These are phyloP conservation scores for Candida sp. DNA, from an alignment of 1,139 yeast genomes.

Conservation along the genomic window DNA sequence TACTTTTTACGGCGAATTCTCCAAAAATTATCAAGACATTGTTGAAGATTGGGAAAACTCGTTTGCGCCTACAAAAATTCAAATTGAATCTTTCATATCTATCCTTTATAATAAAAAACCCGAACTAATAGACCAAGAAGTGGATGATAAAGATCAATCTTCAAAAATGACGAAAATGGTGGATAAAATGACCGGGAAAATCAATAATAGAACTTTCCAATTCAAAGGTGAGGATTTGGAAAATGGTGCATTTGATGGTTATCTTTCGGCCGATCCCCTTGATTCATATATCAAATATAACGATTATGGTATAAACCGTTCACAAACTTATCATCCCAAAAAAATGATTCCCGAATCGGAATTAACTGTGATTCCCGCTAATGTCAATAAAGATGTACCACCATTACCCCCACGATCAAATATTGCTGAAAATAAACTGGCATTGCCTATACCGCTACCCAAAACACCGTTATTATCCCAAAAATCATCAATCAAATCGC, in stretches of 20 bases:
- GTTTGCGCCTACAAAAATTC: constrained; percentile 27
- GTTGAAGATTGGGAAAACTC: constrained; percentile 32
- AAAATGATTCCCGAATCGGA: constrained; percentile 18
- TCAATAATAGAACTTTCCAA: constrained; percentile 19
- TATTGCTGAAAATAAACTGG: constrained; percentile 12
- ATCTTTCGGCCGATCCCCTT: constrained; percentile 32
- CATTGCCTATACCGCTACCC: constrained; percentile 5
- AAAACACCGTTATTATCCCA: not conserved
- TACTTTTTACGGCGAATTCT: constrained; percentile 35
- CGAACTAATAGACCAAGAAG: constrained; percentile 25
- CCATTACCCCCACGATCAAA: constrained; percentile 31
- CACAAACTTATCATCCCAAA: constrained; percentile 31
- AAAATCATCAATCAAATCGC: not conserved
- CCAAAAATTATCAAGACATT: constrained; percentile 18
- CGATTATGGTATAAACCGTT: constrained; percentile 21
- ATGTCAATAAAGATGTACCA: constrained; percentile 12
- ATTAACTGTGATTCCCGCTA: constrained; percentile 12
- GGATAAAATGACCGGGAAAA: constrained; percentile 21
- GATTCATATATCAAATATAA: constrained; percentile 26
- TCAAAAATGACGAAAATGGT: constrained; percentile 22
- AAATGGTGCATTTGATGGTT: constrained; percentile 31
- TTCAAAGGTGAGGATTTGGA: constrained; percentile 25
- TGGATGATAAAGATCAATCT: constrained; percentile 26
- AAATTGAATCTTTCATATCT: constrained; percentile 34
- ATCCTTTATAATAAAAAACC: constrained; percentile 29